Conservation (phyloP, 371 early-diverging fungal species). For the Entomophthora muscae region DNA sequence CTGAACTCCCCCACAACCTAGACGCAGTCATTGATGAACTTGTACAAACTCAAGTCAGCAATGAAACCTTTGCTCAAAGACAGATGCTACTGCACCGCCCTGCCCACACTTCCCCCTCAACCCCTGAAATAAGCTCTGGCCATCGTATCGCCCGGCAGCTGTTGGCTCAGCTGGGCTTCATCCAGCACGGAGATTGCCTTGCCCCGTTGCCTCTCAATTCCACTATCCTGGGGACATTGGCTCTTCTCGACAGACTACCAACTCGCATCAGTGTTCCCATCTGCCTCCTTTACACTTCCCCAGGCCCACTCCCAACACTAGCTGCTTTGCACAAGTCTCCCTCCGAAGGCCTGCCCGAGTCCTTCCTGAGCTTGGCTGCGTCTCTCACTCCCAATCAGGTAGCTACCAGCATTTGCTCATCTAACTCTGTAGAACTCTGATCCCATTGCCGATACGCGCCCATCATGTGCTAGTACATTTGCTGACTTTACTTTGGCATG, state of each 20-base stretch:
- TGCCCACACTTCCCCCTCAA: too few species aligned
- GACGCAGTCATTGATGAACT: not conserved
- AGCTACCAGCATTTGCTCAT: too few species aligned
- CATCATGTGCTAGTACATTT: not conserved
- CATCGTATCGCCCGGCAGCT: not conserved
- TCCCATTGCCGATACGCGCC: not conserved
- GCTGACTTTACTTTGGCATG: not conserved
- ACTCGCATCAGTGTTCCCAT: not conserved
- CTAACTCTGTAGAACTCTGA: too few species aligned
- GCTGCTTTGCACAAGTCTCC: not conserved
- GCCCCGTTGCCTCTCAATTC: not conserved
- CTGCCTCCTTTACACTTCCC: not conserved
- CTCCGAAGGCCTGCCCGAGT: not conserved
- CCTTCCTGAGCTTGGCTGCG: not conserved
- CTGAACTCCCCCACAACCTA: not conserved
- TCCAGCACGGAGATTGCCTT: not conserved
- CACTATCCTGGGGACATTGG: not conserved
- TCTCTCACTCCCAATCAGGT: not conserved
- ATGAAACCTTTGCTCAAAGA: not conserved
- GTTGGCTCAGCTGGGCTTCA: not conserved
- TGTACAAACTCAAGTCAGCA: not conserved
- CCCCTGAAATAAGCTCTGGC: not conserved
- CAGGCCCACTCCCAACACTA: not conserved
- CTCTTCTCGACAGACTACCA: not conserved
- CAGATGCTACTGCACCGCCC: not conserved